Evolutionary conservation across 164 flowering plant genomes (phyloP), one percentile per base, ranked within the genome.

Genomic region (Aristolochia fimbriata): DNA sequence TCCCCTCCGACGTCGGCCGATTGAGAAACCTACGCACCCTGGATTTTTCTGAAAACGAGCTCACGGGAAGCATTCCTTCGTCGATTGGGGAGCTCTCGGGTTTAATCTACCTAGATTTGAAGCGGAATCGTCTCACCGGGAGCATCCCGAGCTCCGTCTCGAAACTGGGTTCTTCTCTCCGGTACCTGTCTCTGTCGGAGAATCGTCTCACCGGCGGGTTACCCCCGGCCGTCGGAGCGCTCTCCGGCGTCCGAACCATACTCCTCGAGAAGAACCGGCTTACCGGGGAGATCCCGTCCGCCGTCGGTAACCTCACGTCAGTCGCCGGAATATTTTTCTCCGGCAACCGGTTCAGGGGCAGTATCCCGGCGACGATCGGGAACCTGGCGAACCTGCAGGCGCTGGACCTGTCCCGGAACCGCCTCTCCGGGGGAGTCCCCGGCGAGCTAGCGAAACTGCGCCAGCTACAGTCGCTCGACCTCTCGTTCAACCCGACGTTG

Each of bases 401-500:
- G 14, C 74, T 83, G 1, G 86, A 81, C 57, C 69, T 85, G 10
- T 79, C 96, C 6, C 72, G 73, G 59, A 87, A 87, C 62, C 69
- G 10, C 15, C 68, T 87, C 16, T 72, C 77, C 4, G 85, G 91
- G 60, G 72, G 59, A 2, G 54, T 88, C 52, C 91, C 91, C 27
- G 53, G 60, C 17, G 62, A 80, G 37, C 72, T 88, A 20, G 67
- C 66, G 0, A 69, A 66, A 37, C 31, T 85, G 27, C 61, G 60
- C 30, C 24, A 10, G 8, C 59, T 83, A 20, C 79, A 85, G 63
- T 62, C 59, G 5, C 37, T 88, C 13, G 96, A 87, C 60, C 55
- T 88, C 31, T 88, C 96, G 0, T 72, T 57, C 68, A 85, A 88
- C 61, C 91, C 91, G n/a, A n/a, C n/a, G 53, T 68, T 88, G 5